phyloP scores from a whole-genome alignment of 2,329 filamentous ascomycete species.

The Calycina marina region DNA sequence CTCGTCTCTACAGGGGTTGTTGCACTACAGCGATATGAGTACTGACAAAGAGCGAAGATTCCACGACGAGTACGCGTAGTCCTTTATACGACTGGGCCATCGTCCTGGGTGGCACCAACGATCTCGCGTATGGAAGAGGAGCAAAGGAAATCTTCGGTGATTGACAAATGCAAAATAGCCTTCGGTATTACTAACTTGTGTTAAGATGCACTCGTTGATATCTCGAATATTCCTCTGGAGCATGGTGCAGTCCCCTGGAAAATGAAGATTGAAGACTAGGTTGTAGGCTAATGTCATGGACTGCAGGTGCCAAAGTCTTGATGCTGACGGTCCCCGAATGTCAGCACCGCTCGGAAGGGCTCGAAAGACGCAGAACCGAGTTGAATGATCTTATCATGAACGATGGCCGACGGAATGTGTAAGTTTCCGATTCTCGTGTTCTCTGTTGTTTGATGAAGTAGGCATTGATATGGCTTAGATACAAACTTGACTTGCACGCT shows the following conservation, averaged over 20 bases:
- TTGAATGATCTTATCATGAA: conserved; percentile 36
- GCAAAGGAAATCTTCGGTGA: conserved; percentile 29
- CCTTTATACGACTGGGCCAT: conserved; percentile 39
- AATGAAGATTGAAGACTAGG: not conserved
- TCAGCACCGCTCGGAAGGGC: conserved; percentile 9
- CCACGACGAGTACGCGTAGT: not conserved
- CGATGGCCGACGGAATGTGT: conserved; percentile 8
- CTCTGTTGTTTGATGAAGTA: no score
- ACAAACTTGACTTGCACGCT: conserved; percentile 38
- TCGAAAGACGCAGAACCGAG: conserved; percentile 26
- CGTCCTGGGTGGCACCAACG: conserved; percentile 50
- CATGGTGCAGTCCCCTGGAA: not conserved
- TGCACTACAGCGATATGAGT: no score
- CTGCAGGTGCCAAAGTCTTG: conserved; percentile 37
- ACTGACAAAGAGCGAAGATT: no score
- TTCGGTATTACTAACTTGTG: no score
- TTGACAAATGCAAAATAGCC: no score
- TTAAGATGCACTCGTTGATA: conserved; percentile 28
- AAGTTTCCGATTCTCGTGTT: no score
- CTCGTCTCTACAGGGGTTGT: no score
- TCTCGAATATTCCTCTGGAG: conserved; percentile 34
- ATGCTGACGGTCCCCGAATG: conserved; percentile 48
- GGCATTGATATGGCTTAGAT: no score
- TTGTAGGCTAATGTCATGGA: not conserved
- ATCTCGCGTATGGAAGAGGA: conserved; percentile 30